Evolutionary conservation across 805 yeast genomes (phyloP).

Genomic region (Candida odintsovae): DNA sequence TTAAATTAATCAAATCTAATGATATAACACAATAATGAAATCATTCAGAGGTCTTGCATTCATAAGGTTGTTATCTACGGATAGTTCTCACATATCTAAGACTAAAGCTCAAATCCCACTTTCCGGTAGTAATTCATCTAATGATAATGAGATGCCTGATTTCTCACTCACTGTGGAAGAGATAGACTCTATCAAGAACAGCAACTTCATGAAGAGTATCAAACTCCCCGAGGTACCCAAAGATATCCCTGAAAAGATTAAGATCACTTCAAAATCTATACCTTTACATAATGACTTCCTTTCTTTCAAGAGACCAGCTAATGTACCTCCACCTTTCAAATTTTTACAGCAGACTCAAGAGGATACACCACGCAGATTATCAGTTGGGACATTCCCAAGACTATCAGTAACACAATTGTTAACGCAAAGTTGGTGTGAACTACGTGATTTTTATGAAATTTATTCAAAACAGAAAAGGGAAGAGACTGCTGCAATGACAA

Average conservation of each 20-base stretch:
- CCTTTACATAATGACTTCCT: constrained; percentile 1
- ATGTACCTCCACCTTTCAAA: constrained; percentile 15
- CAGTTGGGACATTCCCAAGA: constrained; percentile 25
- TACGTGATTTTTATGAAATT: constrained; percentile 45
- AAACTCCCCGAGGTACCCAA: background rate
- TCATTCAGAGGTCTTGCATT: background rate
- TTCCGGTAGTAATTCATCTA: background rate
- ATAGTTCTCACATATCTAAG: background rate
- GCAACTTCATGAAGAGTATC: background rate
- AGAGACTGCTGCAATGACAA: constrained; percentile 34
- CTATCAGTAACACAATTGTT: constrained; percentile 56
- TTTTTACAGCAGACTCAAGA: constrained; percentile 6
- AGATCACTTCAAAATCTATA: background rate
- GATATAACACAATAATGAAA: background rate
- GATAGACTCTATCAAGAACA: background rate
- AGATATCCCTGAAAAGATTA: background rate
- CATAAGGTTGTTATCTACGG: background rate
- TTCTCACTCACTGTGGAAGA: constrained; percentile 1
- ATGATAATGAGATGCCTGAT: background rate
- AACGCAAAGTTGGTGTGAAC: constrained; percentile 65
- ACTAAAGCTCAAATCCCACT: background rate
- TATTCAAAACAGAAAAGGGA: constrained; percentile 37
- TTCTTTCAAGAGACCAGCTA: background rate
- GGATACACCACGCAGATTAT: background rate
- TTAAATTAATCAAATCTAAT: background rate